Conservation (phyloP, 495 filamentous ascomycete species). For the Aspergillus leporis region DNA sequence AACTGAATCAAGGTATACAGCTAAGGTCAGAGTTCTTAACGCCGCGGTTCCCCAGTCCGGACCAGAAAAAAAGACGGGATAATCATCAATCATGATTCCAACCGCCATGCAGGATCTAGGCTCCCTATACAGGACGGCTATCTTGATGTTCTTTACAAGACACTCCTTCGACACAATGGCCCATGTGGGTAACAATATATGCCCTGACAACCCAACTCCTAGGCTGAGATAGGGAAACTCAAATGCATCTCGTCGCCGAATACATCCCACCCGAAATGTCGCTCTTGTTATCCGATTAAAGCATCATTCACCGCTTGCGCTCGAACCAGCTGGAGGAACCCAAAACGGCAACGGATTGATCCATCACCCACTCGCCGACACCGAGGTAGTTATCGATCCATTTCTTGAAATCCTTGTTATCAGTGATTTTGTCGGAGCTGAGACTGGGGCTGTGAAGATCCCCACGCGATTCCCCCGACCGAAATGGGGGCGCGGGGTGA, state of each 20-base stretch:
- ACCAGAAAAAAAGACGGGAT: background rate
- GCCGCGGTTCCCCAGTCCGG: constrained; percentile 6
- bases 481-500: constrained; percentile 36
- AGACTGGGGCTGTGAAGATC: constrained; percentile 69
- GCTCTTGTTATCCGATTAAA: background rate
- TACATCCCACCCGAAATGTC: background rate
- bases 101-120: background rate
- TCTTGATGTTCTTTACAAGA: constrained; percentile 5
- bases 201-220: background rate
- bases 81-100: constrained; percentile 17
- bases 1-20: constrained; percentile 14
- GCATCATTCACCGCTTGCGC: constrained; percentile 64
- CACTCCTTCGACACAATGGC: background rate
- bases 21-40: constrained; percentile 15
- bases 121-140: background rate
- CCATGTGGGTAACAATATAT: background rate
- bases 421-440: constrained; percentile 79
- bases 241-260: background rate
- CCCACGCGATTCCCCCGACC: constrained; percentile 34
- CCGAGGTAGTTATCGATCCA: constrained; percentile 96
- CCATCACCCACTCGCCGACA: constrained; percentile 97
- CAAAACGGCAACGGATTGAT: constrained; percentile 89
- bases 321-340: constrained; percentile 88
- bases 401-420: constrained; percentile 80
- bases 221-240: background rate